These are phyloP conservation scores for Tulasnella sp. DNA, from an alignment of 768 basidiomycete genomes.

Conservation along the genomic window DNA sequence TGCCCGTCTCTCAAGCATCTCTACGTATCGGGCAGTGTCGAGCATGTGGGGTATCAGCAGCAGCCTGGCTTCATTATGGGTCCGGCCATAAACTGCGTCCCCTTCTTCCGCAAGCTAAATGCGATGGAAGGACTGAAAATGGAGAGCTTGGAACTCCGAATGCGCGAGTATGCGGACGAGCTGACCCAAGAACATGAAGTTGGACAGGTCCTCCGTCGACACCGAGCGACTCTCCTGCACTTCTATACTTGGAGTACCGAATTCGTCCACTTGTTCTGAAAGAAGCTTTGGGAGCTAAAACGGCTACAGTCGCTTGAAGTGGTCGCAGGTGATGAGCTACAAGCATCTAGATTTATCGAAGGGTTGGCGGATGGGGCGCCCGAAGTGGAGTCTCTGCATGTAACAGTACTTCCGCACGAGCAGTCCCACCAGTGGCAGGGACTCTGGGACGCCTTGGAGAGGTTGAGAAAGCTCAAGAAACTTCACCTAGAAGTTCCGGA, in stretches of 20 bases:
- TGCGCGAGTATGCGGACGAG: too few species aligned
- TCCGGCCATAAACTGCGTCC: too few species aligned
- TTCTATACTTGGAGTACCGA: background rate
- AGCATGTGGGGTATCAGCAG: too few species aligned
- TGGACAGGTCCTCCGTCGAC: background rate
- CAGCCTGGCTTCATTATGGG: too few species aligned
- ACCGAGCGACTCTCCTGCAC: background rate
- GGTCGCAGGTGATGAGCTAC: background rate
- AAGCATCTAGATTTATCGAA: background rate
- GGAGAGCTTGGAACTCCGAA: too few species aligned
- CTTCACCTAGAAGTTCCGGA: background rate
- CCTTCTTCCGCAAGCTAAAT: too few species aligned
- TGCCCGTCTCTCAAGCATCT: background rate
- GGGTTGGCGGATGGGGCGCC: background rate
- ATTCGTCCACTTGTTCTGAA: background rate
- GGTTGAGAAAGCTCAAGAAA: background rate
- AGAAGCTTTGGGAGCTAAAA: background rate
- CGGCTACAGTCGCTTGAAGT: background rate
- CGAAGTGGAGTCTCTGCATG: background rate
- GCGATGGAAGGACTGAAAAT: too few species aligned
- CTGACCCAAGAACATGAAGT: too few species aligned
- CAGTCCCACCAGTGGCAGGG: background rate
- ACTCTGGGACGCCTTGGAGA: background rate
- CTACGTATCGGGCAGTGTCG: background rate
- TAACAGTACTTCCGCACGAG: background rate